These are phyloP conservation scores for Pseudopyrenochaeta lycopersici DNA, from an alignment of 2,329 filamentous ascomycete genomes.

Conservation along the genomic window DNA sequence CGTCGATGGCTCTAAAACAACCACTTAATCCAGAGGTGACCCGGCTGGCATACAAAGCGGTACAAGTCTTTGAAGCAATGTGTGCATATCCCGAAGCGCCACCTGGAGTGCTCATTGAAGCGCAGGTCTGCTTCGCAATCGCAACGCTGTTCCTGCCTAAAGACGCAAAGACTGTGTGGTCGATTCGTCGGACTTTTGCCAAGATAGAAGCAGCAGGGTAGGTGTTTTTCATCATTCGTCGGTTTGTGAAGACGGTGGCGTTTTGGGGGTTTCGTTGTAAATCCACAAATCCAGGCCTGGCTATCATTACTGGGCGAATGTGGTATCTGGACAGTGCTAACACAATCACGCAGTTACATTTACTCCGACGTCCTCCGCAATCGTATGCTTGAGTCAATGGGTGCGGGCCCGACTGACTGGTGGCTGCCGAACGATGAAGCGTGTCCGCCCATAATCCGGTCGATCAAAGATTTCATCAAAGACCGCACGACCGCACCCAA, in stretches of 20 bases:
- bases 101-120: conserved; percentile 73
- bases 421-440: conserved; percentile 88
- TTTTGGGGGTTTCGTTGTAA: neutral
- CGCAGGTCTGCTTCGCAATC: conserved; percentile 80
- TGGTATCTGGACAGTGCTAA: conserved; percentile 8
- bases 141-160: conserved; percentile 81
- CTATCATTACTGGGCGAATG: neutral
- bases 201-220: conserved; percentile 81
- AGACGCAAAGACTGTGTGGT: conserved; percentile 76
- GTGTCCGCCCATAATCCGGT: conserved; percentile 76
- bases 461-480: conserved; percentile 81
- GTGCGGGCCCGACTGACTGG: conserved; percentile 78
- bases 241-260: neutral
- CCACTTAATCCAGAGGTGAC: conserved; percentile 63
- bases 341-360: conserved; percentile 71
- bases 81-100: conserved; percentile 75
- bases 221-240: conserved; percentile 44
- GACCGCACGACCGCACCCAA: conserved; percentile 69
- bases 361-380: conserved; percentile 77
- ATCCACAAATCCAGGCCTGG: neutral
- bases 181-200: conserved; percentile 82
- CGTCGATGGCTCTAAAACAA: conserved; percentile 65
- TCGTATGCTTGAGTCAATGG: conserved; percentile 80
- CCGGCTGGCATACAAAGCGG: conserved; percentile 72
- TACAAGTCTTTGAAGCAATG: conserved; percentile 81